phyloP scores from a whole-genome alignment of 192 early-diverging fungal species.

The Allomyces javanicus region DNA sequence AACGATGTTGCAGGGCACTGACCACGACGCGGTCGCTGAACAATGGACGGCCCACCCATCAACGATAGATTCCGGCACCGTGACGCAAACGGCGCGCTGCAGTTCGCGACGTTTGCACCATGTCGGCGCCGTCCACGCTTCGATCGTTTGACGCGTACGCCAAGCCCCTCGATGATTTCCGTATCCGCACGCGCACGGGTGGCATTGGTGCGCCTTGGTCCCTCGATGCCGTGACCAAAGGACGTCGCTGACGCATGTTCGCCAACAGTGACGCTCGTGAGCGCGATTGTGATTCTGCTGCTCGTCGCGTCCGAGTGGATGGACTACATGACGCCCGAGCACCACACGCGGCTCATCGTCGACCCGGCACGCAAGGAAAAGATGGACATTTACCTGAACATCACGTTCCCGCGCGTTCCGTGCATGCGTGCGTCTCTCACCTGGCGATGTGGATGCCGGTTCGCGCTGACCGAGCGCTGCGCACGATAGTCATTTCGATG shows the following conservation, averaged over 20 bases:
- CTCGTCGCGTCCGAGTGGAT: slow-evolving; percentile 66
- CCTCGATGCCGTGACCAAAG: too few relatives aligned
- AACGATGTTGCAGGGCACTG: too few relatives aligned
- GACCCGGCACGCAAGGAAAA: slow-evolving; percentile 72
- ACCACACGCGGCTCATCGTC: slow-evolving; percentile 31
- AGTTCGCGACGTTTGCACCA: not conserved
- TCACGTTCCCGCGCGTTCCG: slow-evolving; percentile 77
- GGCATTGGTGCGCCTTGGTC: slow-evolving; percentile 31
- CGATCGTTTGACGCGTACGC: slow-evolving; percentile 73
- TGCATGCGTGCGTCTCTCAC: slow-evolving; percentile 48
- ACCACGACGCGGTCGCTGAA: too few relatives aligned
- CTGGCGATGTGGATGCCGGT: too few relatives aligned
- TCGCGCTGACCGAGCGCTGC: too few relatives aligned
- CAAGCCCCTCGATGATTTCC: slow-evolving; percentile 91
- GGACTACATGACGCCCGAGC: slow-evolving; percentile 58
- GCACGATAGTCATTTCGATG: slow-evolving; percentile 50
- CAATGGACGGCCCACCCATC: too few relatives aligned
- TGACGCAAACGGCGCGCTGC: too few relatives aligned
- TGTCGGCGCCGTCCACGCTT: slow-evolving; percentile 25
- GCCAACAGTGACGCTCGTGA: slow-evolving; percentile 51
- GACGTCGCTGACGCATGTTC: not conserved
- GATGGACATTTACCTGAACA: slow-evolving; percentile 71
- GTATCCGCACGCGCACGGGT: slow-evolving; percentile 56
- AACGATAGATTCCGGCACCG: too few relatives aligned
- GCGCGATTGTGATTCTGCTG: slow-evolving; percentile 45